Evolutionary conservation across 768 basidiomycete genomes (phyloP).

Genomic region (Leccinum boreale): DNA sequence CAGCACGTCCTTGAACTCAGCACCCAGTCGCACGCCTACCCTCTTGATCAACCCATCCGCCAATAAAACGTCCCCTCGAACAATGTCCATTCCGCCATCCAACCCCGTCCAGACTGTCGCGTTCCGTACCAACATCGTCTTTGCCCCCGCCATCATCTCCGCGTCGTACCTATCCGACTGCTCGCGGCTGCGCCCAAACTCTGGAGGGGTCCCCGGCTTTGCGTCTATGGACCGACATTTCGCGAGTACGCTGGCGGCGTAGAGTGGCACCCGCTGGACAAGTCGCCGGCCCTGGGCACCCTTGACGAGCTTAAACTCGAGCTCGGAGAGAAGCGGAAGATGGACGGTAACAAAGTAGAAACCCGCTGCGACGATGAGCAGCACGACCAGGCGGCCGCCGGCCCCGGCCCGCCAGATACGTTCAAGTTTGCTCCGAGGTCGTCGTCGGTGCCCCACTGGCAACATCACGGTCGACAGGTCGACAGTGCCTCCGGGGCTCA

Average conservation of each 20-base stretch:
- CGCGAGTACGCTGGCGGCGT: conserved; percentile 33
- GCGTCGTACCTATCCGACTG: conserved; percentile 53
- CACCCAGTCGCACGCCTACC: conserved; percentile 36
- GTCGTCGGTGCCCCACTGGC: background rate
- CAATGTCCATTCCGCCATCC: conserved; percentile 50
- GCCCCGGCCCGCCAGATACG: background rate
- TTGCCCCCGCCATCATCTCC: conserved; percentile 41
- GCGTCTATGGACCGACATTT: conserved; percentile 45
- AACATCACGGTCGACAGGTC: background rate
- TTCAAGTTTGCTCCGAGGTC: background rate
- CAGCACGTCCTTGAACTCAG: conserved; percentile 13
- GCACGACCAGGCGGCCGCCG: conserved; percentile 9
- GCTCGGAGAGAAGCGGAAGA: conserved; percentile 3
- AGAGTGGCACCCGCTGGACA: conserved; percentile 15
- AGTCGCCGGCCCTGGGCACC: background rate
- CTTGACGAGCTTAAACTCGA: background rate
- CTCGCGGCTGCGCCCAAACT: conserved; percentile 50
- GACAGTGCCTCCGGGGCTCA: background rate
- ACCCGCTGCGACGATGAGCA: conserved; percentile 10
- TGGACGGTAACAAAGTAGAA: conserved; percentile 15
- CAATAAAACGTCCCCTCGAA: conserved; percentile 59
- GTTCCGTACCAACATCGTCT: conserved; percentile 55
- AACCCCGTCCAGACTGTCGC: conserved; percentile 79
- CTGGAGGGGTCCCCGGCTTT: conserved; percentile 40
- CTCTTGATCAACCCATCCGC: conserved; percentile 60